Evolutionary conservation across 345 rosid genomes (phyloP), one percentile per base, ranked within the genome.

Genomic region (Euclidium syriacum): DNA sequence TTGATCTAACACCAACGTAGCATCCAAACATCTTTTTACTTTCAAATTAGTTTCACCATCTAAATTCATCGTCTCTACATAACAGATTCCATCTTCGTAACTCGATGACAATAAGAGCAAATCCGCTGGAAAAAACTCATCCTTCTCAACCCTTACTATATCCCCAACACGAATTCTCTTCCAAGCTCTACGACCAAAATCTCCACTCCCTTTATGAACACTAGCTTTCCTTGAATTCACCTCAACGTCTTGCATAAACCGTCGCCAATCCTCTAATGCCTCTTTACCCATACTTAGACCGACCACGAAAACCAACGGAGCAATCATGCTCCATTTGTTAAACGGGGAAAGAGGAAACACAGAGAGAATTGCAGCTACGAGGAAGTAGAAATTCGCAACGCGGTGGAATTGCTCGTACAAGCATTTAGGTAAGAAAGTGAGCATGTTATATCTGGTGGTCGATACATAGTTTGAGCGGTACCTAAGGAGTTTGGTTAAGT

Each of bases 11-110:
- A 43, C 5, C 62, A 80, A 52, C 1, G 92, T 80, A 16, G 58
- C 78, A 57, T 88, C 96, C 52, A 88, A 67, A 36, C 77, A 72
- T 58, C 87, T 79, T 63, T 88, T 88, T 0, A 79, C 72, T 70
- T 88, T 85, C 76, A 88, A 59, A 58, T 81, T 85, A 8, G 94
- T 88, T 59, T 88, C 94, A 1, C 96, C 94, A 59, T 88, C 96
- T 15, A 88, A 78, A 16, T 85, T 88, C 96, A 80, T 85, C 0
- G 96, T 88, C 79, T 88, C 94, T 2, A 88, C 96, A 58, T 83
- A 88, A 67, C 90, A 88, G 20, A 88, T 73, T 12, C 94, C 94
- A 55, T 88, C 96, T 11, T 84, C 87, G 49, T 82, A 84, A 71
- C 94, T 84, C 0, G 88, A 82, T 2, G 94, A 88, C 35, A 88